A percentile compares a stretch with the other conserved stretches of the same genome.
These are phyloP conservation scores for Steccherinum ochraceum DNA, from an alignment of 768 basidiomycete genomes.

Conservation along the genomic window DNA sequence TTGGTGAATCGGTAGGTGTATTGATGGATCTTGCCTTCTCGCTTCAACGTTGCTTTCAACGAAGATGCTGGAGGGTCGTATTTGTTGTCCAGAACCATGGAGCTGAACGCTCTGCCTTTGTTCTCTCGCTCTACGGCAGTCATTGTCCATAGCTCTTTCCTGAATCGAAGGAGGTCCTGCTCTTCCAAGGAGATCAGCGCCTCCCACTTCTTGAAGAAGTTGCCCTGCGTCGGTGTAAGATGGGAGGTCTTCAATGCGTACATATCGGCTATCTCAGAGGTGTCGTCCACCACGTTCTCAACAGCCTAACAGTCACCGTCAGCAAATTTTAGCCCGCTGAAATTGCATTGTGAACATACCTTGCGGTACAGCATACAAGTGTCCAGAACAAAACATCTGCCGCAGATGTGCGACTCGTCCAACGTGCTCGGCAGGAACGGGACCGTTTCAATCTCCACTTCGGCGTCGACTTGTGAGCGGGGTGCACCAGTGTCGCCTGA, in stretches of 20 bases:
- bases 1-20: conserved; percentile 70
- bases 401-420: conserved; percentile 74
- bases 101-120: conserved; percentile 77
- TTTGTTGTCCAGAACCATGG: conserved; percentile 62
- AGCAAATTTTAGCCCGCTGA: conserved; percentile 6
- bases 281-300: conserved; percentile 50
- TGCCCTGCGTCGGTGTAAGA: conserved; percentile 55
- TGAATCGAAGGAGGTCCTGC: conserved; percentile 75
- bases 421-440: conserved; percentile 83
- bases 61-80: conserved; percentile 20
- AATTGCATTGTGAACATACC: conserved; percentile 29
- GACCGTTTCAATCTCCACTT: conserved; percentile 22
- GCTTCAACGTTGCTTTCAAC: conserved; percentile 8
- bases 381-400: conserved; percentile 76
- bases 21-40: conserved; percentile 60
- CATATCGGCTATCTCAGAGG: conserved; percentile 54
- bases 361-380: conserved; percentile 93
- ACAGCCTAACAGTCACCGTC: conserved; percentile 45
- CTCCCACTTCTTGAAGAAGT: conserved; percentile 93
- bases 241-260: conserved; percentile 80
- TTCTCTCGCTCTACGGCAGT: conserved; percentile 71
- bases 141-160: conserved; percentile 93
- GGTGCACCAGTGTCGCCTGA: background rate
- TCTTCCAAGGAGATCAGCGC: conserved; percentile 80
- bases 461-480: no score